phyloP scores from a whole-genome alignment of 768 basidiomycete genomes.

The Naematelia aurantialba region DNA sequence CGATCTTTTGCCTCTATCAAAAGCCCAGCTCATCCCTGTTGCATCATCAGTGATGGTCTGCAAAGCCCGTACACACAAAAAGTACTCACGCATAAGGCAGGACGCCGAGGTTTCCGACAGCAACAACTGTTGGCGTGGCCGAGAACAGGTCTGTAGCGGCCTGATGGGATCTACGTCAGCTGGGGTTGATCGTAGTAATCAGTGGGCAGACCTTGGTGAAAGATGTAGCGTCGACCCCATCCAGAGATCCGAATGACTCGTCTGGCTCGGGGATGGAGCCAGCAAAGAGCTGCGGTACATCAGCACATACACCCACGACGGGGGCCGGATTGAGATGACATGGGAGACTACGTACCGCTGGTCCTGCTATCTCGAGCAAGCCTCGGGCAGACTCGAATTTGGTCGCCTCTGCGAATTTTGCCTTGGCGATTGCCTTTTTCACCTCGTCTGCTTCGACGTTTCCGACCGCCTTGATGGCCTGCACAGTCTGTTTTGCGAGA shows the following conservation, averaged over 20 bases:
- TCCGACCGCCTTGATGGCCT: constrained; percentile 59
- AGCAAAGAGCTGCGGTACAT: constrained; percentile 59
- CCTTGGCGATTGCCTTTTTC: constrained; percentile 77
- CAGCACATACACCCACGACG: constrained; percentile 1
- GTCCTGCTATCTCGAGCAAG: constrained; percentile 59
- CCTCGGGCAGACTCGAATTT: constrained; percentile 68
- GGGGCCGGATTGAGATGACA: background rate
- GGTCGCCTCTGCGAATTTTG: constrained; percentile 76
- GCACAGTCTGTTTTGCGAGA: constrained; percentile 55
- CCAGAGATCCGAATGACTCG: constrained; percentile 63
- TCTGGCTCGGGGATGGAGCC: constrained; percentile 61
- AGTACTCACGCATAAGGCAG: constrained; percentile 64
- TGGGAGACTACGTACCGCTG: constrained; percentile 57
- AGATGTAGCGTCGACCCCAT: constrained; percentile 63
- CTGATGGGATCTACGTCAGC: constrained; percentile 11
- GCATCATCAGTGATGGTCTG: background rate
- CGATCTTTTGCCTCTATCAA: constrained; percentile 14
- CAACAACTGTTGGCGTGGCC: constrained; percentile 79
- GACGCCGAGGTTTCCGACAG: constrained; percentile 69
- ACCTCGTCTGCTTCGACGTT: constrained; percentile 66
- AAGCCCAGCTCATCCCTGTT: constrained; percentile 46
- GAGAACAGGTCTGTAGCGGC: constrained; percentile 65
- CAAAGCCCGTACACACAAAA: background rate
- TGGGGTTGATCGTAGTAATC: background rate
- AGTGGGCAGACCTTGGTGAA: constrained; percentile 64